Percentiles rank a stretch among this genome's conserved stretches.
Conservation (phyloP, 805 yeast species). For the Komagataella populi region DNA sequence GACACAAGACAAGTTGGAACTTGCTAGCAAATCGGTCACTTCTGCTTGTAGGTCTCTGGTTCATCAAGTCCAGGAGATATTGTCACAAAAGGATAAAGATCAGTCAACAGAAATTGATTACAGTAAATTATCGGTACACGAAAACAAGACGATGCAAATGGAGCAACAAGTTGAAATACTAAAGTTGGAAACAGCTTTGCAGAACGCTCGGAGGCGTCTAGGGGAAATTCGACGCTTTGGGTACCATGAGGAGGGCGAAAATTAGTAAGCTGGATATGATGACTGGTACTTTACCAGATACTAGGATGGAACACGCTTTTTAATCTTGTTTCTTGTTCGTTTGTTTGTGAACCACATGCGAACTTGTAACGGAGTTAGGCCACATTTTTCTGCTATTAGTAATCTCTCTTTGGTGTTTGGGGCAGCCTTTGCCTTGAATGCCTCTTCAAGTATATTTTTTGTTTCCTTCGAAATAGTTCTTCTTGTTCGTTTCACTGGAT, state of each 20-base stretch:
- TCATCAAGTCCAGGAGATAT: slow-evolving; percentile 47
- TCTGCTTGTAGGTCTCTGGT: slow-evolving; percentile 68
- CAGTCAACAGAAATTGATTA: slow-evolving; percentile 39
- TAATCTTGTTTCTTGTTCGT: slow-evolving; percentile 7
- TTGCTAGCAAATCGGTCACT: slow-evolving; percentile 54
- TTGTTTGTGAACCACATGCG: slow-evolving; percentile 16
- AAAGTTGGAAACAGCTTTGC: slow-evolving; percentile 64
- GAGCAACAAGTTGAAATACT: slow-evolving; percentile 87
- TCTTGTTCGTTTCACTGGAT: neutral
- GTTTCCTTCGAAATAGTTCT: neutral
- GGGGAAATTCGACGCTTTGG: slow-evolving; percentile 78
- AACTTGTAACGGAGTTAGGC: slow-evolving; percentile 12
- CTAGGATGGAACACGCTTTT: neutral
- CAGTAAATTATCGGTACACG: slow-evolving; percentile 56
- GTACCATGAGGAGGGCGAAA: slow-evolving; percentile 40
- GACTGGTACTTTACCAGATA: no score
- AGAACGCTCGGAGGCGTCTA: slow-evolving; percentile 61
- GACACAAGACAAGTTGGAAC: slow-evolving; percentile 62
- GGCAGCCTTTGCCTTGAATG: neutral
- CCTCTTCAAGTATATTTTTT: neutral
- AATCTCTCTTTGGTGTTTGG: slow-evolving; percentile 14
- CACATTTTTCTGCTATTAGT: slow-evolving; percentile 11
- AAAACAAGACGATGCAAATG: slow-evolving; percentile 78
- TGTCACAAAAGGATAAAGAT: slow-evolving; percentile 19
- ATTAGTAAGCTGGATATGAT: no score